These are phyloP conservation scores for Fusarium sacchari DNA, from an alignment of 2,329 filamentous ascomycete genomes.

Conservation along the genomic window DNA sequence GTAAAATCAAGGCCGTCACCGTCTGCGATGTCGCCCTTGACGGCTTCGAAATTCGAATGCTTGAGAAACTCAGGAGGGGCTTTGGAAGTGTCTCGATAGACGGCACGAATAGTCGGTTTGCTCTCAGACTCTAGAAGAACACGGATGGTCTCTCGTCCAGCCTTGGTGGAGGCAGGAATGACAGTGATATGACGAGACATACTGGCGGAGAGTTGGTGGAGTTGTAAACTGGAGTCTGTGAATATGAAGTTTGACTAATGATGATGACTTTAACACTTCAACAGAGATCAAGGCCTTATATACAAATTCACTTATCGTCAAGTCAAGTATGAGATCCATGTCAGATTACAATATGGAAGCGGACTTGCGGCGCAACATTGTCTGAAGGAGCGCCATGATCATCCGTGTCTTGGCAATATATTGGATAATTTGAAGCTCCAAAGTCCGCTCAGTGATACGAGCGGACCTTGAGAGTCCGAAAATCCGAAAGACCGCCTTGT, in stretches of 20 bases:
- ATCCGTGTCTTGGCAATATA: not conserved
- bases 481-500: not conserved
- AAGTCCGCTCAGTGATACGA: not conserved
- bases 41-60: constrained; percentile 44
- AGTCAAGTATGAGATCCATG: not conserved
- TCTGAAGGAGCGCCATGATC: not conserved
- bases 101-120: constrained; percentile 39
- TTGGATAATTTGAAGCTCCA: not conserved
- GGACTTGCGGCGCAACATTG: not conserved
- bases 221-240: not conserved
- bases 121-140: constrained; percentile 36
- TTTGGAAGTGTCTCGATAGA: constrained; percentile 47
- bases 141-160: constrained; percentile 46
- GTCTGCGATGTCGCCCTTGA: constrained; percentile 45
- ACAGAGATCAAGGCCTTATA: constrained; percentile 5
- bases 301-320: not conserved
- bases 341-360: not conserved
- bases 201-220: not conserved
- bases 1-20: constrained; percentile 43
- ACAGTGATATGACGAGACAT: constrained; percentile 48
- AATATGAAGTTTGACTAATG: not conserved
- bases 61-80: constrained; percentile 44
- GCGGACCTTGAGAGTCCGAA: constrained; percentile 17
- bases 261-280: not conserved
- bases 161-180: constrained; percentile 48